Evolutionary conservation across 2,329 filamentous ascomycete species (phyloP), one percentile per base, ranked within the genome.

Genomic region (Pseudomassariella vexata): DNA sequence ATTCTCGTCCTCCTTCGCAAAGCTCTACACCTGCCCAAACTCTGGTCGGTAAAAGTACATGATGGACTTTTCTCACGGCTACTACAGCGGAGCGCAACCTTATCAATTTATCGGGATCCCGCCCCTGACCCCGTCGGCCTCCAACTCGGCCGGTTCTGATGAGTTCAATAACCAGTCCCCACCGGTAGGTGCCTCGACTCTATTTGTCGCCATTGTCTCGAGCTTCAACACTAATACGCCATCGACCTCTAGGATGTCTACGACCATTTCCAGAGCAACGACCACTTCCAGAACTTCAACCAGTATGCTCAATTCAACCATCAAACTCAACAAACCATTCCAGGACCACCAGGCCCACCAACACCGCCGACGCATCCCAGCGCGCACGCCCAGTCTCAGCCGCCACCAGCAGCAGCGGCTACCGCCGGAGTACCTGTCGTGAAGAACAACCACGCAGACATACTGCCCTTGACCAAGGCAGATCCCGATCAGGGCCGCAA

Each of bases 1-100:
- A n/a, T n/a, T n/a, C n/a, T n/a, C n/a, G n/a, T n/a, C n/a, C n/a
- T n/a, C n/a, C n/a, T n/a, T n/a, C n/a, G n/a, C n/a, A n/a, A n/a
- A n/a, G n/a, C n/a, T n/a, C n/a, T n/a, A n/a, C n/a, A n/a, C n/a
- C n/a, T n/a, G n/a, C n/a, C n/a, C n/a, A n/a, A n/a, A n/a, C n/a
- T n/a, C n/a, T n/a, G n/a, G n/a, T n/a, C n/a, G n/a, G n/a, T n/a
- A n/a, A n/a, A n/a, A n/a, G n/a, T n/a, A n/a, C n/a, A 33, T 18
- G 15, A 76, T 76, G 72, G 70, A 76, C 50, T 76, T 68, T 54
- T 60, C 66, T 28, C 70, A 69, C 41, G 53, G 63, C 27, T 76
- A 70, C 52, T 70, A 62, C 45, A 43, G 62, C 30, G 61, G 60
- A 48, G 49, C 60, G 38, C 66, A 71, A 57, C 59, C 66, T 30